These are phyloP conservation scores for Rhynchospora pubera DNA, from an alignment of 176 grass and related monocot genomes.

Conservation along the genomic window DNA sequence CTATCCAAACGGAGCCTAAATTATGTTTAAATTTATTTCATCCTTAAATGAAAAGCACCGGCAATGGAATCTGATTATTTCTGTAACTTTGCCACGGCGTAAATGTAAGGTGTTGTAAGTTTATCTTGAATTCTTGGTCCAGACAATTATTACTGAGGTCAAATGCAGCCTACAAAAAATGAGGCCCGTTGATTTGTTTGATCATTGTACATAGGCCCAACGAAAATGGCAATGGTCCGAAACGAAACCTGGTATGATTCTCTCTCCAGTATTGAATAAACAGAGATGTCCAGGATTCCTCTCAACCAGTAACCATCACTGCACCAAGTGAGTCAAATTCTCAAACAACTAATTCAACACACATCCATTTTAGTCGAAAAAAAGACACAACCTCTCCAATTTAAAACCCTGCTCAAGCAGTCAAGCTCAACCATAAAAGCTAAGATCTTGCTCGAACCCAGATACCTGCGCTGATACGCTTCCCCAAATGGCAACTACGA, in stretches of 20 bases:
- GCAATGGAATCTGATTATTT: too few species aligned
- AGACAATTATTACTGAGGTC: neutral
- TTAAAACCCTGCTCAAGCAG: neutral
- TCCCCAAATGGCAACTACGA: conserved; percentile 12
- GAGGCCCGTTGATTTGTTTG: neutral
- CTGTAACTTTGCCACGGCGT: too few species aligned
- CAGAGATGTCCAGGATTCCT: neutral
- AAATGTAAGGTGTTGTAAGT: too few species aligned
- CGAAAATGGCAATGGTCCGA: neutral
- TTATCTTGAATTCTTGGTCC: neutral
- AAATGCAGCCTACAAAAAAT: too few species aligned
- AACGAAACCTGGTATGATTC: neutral
- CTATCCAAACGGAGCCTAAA: too few species aligned
- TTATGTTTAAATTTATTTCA: too few species aligned
- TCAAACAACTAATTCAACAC: neutral
- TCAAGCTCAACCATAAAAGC: neutral
- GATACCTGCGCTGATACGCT: neutral
- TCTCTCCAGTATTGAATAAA: neutral
- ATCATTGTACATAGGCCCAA: neutral
- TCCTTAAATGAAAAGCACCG: too few species aligned
- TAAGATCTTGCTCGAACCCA: neutral
- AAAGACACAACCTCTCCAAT: neutral
- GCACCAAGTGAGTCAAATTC: too few species aligned
- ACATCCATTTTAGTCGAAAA: neutral
- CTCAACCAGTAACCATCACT: neutral